Conservation (phyloP, 257 asterid species). For the Buddleja alternifolia region DNA sequence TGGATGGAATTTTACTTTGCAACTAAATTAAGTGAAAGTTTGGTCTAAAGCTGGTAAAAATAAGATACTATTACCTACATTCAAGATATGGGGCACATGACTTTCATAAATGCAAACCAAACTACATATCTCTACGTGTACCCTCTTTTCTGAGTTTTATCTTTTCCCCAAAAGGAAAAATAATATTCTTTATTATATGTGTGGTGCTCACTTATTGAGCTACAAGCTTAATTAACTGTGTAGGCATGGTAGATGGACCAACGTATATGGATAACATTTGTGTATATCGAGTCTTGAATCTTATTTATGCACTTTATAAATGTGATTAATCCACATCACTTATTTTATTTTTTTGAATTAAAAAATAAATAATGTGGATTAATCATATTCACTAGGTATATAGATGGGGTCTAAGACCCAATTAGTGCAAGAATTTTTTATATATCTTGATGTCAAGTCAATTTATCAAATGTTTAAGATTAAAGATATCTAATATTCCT, state of each 20-base stretch:
- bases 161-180: background rate
- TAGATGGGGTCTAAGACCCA: too few relatives aligned
- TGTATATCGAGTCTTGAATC: too few relatives aligned
- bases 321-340: too few relatives aligned
- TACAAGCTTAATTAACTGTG: constrained; percentile 1
- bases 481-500: too few relatives aligned
- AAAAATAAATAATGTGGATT: too few relatives aligned
- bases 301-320: too few relatives aligned
- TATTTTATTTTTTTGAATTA: too few relatives aligned
- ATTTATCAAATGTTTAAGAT: too few relatives aligned
- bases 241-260: background rate
- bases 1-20: background rate
- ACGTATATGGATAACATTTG: too few relatives aligned
- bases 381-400: too few relatives aligned
- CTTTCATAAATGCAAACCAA: constrained; percentile 31
- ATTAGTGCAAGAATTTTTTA: too few relatives aligned
- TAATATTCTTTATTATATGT: background rate
- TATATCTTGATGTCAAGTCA: background rate
- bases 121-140: constrained; percentile 35
- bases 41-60: constrained; percentile 17
- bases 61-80: constrained; percentile 17
- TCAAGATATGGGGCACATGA: constrained; percentile 37
- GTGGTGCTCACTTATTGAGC: constrained; percentile 34
- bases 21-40: background rate
- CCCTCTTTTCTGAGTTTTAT: constrained; percentile 11